These are phyloP conservation scores for Phytophthora pseudosyringae DNA, from an alignment of 352 stramenopile genomes.

Conservation along the genomic window DNA sequence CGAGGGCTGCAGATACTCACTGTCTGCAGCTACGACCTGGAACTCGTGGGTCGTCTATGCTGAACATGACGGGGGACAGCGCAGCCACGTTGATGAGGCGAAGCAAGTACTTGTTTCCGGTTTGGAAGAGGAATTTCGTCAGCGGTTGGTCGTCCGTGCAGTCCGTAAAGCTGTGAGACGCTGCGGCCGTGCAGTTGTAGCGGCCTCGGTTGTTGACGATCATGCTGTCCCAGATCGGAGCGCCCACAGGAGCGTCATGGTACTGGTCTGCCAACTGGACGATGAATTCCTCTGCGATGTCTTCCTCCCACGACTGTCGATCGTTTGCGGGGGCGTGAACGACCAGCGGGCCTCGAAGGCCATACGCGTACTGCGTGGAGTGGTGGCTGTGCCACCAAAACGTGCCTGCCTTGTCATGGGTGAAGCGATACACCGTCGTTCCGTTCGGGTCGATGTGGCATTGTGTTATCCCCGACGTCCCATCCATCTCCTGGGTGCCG, in stretches of 20 bases:
- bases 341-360: slow-evolving; percentile 32
- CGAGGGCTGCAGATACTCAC: slow-evolving; percentile 15
- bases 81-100: slow-evolving; percentile 35
- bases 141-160: slow-evolving; percentile 25
- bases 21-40: slow-evolving; percentile 34
- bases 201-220: slow-evolving; percentile 35
- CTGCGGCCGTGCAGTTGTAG: slow-evolving; percentile 30
- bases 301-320: slow-evolving; percentile 6
- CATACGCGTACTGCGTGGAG: slow-evolving; percentile 29
- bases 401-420: slow-evolving; percentile 20
- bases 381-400: slow-evolving; percentile 43
- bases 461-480: slow-evolving; percentile 33
- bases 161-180: slow-evolving; percentile 1
- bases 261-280: slow-evolving; percentile 34
- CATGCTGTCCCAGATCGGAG: slow-evolving; percentile 28
- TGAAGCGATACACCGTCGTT: slow-evolving; percentile 30
- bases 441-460: slow-evolving; percentile 24
- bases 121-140: slow-evolving; percentile 22
- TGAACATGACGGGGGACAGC: slow-evolving; percentile 32
- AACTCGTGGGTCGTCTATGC: slow-evolving; percentile 38
- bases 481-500: slow-evolving; percentile 35
- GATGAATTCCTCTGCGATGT: slow-evolving; percentile 23
- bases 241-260: not conserved
- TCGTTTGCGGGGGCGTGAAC: slow-evolving; percentile 12
- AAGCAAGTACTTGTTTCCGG: slow-evolving; percentile 23